Conservation (phyloP, 1,284 basidiomycete species). For the Ganoderma sinense region DNA sequence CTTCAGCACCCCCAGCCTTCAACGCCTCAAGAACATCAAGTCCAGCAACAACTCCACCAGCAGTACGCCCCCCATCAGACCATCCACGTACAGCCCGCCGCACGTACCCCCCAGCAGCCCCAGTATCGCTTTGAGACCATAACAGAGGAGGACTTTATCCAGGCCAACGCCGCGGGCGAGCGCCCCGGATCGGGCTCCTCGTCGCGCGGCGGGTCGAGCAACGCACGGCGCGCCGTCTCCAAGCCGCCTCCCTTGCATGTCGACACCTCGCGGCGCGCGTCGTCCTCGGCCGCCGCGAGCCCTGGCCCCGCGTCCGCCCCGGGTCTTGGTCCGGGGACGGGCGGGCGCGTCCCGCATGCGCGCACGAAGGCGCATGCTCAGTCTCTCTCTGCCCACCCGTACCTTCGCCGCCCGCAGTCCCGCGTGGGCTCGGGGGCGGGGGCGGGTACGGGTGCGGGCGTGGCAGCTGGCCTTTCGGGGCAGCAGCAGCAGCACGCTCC, state of each 20-base stretch:
- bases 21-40: constrained; percentile 19
- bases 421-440: constrained; percentile 30
- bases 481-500: constrained; percentile 20
- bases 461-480: constrained; percentile 2
- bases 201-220: constrained; percentile 8
- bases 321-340: constrained; percentile 17
- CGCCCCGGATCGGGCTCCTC: constrained; percentile 20
- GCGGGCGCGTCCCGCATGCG: constrained; percentile 34
- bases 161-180: constrained; percentile 23
- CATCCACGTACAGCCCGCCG: constrained; percentile 35
- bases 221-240: constrained; percentile 25
- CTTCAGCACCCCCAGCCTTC: constrained; percentile 18
- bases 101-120: constrained; percentile 22
- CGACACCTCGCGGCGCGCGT: constrained; percentile 30
- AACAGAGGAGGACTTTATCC: constrained; percentile 37
- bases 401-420: constrained; percentile 35
- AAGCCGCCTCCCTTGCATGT: constrained; percentile 33
- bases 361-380: constrained; percentile 30
- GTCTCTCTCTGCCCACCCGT: constrained; percentile 35
- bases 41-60: constrained; percentile 18
- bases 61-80: constrained; percentile 28
- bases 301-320: constrained; percentile 31
- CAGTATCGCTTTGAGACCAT: constrained; percentile 41
- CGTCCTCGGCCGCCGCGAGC: constrained; percentile 23
- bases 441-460: constrained; percentile 13